phyloP scores from a whole-genome alignment of 371 early-diverging fungal genomes.

The Rhizopus delemar region DNA sequence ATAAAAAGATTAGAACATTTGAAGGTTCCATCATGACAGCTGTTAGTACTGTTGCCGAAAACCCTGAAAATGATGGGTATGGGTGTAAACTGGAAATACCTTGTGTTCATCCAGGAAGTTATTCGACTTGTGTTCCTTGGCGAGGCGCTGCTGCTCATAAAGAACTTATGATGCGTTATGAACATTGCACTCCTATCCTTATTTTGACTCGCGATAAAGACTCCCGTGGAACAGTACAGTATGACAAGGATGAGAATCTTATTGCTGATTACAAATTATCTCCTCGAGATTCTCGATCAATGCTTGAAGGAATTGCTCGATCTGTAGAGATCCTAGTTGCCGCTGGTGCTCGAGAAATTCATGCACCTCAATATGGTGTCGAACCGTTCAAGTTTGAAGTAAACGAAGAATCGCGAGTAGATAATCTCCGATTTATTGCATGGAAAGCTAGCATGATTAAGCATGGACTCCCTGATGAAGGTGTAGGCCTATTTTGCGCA shows the following conservation, averaged over 20 bases:
- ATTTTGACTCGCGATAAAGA: conserved; percentile 39
- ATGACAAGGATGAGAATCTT: conserved; percentile 33
- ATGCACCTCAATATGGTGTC: conserved; percentile 55
- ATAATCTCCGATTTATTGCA: conserved; percentile 38
- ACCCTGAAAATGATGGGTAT: conserved; percentile 52
- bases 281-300: conserved; percentile 52
- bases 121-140: conserved; percentile 54
- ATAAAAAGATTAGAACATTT: conserved; percentile 50
- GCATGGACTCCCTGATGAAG: conserved; percentile 34
- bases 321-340: conserved; percentile 52
- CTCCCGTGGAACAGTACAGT: conserved; percentile 35
- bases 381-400: conserved; percentile 43
- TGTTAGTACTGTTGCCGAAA: conserved; percentile 53
- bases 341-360: conserved; percentile 45
- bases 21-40: conserved; percentile 76
- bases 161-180: conserved; percentile 52
- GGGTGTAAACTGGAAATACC: conserved; percentile 74
- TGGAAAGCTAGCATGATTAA: conserved; percentile 33
- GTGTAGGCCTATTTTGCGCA: conserved; percentile 47
- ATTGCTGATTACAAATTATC: conserved; percentile 53
- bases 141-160: conserved; percentile 57
- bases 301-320: conserved; percentile 55
- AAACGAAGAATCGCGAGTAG: conserved; percentile 35
- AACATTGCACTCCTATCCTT: conserved; percentile 7
- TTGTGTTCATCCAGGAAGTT: conserved; percentile 53